A percentile compares a stretch with the other conserved stretches of the same genome.
These are phyloP conservation scores for Aspergillus transmontanensis DNA, from an alignment of 2,329 filamentous ascomycete genomes.

Conservation along the genomic window DNA sequence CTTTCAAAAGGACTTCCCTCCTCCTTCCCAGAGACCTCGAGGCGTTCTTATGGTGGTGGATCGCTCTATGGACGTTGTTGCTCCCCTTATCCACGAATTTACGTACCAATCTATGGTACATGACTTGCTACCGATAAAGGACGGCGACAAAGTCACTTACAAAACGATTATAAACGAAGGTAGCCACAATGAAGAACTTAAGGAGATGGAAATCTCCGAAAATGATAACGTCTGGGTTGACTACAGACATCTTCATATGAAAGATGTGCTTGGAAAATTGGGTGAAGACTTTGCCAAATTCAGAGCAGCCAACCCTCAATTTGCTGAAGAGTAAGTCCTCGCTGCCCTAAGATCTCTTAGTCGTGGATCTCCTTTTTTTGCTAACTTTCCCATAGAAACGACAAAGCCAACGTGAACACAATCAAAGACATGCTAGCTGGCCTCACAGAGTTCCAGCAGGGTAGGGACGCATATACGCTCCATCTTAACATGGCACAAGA, in stretches of 20 bases:
- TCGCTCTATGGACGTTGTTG: slow-evolving; percentile 86
- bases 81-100: slow-evolving; percentile 90
- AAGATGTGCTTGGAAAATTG: slow-evolving; percentile 91
- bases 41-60: slow-evolving; percentile 86
- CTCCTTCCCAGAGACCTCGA: slow-evolving; percentile 70
- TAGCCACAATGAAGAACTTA: slow-evolving; percentile 69
- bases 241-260: slow-evolving; percentile 95
- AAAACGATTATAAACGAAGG: slow-evolving; percentile 78
- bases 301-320: slow-evolving; percentile 86
- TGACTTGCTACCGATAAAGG: slow-evolving; percentile 84
- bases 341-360: no score
- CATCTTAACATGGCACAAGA: slow-evolving; percentile 97
- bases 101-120: slow-evolving; percentile 99
- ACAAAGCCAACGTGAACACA: slow-evolving; percentile 76
- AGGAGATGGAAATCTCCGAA: slow-evolving; percentile 88
- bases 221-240: slow-evolving; percentile 94
- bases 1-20: slow-evolving; percentile 81
- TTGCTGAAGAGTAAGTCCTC: slow-evolving; percentile 66
- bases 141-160: slow-evolving; percentile 86
- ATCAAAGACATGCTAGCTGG: slow-evolving; percentile 98
- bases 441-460: slow-evolving; percentile 89
- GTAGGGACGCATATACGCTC: slow-evolving; percentile 92
- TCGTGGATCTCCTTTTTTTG: neutral
- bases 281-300: slow-evolving; percentile 93
- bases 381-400: slow-evolving; percentile 50